phyloP scores from a whole-genome alignment of 2,329 filamentous ascomycete genomes.

The Fusarium pseudoanthophilum region DNA sequence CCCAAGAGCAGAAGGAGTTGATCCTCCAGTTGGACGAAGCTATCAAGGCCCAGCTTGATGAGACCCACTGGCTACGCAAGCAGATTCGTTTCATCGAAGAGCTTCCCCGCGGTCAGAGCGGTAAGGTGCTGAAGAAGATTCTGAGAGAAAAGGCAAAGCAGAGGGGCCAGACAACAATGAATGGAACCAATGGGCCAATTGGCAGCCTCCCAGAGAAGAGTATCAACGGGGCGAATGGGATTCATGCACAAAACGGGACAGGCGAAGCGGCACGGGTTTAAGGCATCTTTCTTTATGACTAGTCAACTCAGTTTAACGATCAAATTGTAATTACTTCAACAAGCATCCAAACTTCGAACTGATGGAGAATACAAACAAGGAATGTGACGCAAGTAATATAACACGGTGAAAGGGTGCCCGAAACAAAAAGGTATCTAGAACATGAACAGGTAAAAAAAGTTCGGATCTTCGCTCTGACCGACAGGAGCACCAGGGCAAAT shows the following conservation, averaged over 20 bases:
- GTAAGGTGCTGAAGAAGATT: neutral
- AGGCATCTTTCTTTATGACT: accelerated
- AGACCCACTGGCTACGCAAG: neutral
- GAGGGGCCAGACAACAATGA: no score
- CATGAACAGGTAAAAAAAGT: accelerated
- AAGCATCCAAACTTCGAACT: no score
- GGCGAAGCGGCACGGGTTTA: neutral
- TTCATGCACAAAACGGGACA: neutral
- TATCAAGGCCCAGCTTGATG: neutral
- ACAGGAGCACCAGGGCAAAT: neutral
- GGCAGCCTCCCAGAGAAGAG: neutral
- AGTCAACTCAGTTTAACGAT: accelerated
- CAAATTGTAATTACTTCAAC: no score
- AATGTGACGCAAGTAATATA: accelerated
- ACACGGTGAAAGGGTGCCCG: accelerated
- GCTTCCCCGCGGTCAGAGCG: neutral
- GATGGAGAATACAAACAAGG: no score
- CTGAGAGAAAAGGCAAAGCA: neutral
- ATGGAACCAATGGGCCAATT: neutral
- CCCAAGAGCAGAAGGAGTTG: neutral
- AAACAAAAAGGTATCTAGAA: neutral
- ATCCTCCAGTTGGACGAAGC: neutral
- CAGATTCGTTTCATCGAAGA: neutral
- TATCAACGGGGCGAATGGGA: neutral
- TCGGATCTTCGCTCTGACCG: no score